Conservation (phyloP, 768 basidiomycete genomes). For the Tricholoma sp. region DNA sequence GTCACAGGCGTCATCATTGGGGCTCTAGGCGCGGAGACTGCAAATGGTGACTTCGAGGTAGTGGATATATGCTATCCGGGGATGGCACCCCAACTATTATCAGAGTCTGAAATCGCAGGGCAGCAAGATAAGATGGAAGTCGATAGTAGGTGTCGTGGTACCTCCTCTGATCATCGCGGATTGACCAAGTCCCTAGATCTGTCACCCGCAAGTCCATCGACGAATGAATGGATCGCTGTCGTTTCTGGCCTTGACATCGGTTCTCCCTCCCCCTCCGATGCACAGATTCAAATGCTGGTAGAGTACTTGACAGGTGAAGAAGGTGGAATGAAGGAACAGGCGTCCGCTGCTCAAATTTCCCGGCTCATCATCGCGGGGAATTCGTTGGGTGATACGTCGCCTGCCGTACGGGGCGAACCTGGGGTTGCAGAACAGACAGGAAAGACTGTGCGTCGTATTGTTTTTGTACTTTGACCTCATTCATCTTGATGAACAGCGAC, state of each 20-base stretch:
- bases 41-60: slow-evolving; percentile 89
- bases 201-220: slow-evolving; percentile 9
- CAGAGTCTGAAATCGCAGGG: slow-evolving; percentile 16
- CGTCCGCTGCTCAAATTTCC: slow-evolving; percentile 65
- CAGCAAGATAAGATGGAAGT: slow-evolving; percentile 55
- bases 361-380: slow-evolving; percentile 89
- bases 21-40: slow-evolving; percentile 86
- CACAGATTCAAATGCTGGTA: slow-evolving; percentile 78
- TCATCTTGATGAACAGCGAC: slow-evolving; percentile 39
- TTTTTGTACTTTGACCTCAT: slow-evolving; percentile 6
- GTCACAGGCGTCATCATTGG: slow-evolving; percentile 93
- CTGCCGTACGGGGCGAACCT: slow-evolving; percentile 27
- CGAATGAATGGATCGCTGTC: slow-evolving; percentile 77
- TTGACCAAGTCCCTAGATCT: background rate
- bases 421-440: slow-evolving; percentile 36
- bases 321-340: slow-evolving; percentile 63
- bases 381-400: slow-evolving; percentile 56
- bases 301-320: slow-evolving; percentile 87
- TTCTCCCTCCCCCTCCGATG: slow-evolving; percentile 52
- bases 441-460: slow-evolving; percentile 45
- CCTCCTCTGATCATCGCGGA: slow-evolving; percentile 3
- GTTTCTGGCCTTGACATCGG: slow-evolving; percentile 86
- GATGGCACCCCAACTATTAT: slow-evolving; percentile 58
- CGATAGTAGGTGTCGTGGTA: slow-evolving; percentile 47
- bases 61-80: slow-evolving; percentile 84